These are phyloP conservation scores for Penicillium alfredii DNA, from an alignment of 495 filamentous ascomycete species.

Conservation along the genomic window DNA sequence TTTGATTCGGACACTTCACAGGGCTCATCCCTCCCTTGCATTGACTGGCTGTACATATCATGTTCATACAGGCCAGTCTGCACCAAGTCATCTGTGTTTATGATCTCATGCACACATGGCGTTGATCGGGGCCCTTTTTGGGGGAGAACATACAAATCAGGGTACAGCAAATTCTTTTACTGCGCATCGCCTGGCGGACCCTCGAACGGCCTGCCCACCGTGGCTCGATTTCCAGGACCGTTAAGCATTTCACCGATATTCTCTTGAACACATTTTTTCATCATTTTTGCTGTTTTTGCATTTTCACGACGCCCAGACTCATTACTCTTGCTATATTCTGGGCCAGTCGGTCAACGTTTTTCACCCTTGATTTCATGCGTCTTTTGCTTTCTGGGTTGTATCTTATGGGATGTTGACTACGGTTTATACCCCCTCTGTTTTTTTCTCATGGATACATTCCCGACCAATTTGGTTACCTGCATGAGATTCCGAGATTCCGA, in stretches of 20 bases:
- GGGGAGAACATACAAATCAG: too few relatives aligned
- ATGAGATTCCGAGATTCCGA: conserved; percentile 8
- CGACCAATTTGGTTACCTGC: conserved; percentile 1
- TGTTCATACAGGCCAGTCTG: conserved; percentile 2
- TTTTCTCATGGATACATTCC: conserved; percentile 28
- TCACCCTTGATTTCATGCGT: conserved; percentile 13
- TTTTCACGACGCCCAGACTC: too few relatives aligned
- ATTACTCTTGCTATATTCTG: too few relatives aligned
- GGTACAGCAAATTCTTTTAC: too few relatives aligned
- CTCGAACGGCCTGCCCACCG: too few relatives aligned
- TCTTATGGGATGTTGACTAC: conserved; percentile 27
- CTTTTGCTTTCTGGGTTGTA: conserved; percentile 19
- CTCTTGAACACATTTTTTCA: too few relatives aligned
- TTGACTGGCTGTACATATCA: conserved; percentile 18
- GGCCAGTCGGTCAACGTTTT: too few relatives aligned
- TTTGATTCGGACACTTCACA: conserved; percentile 2
- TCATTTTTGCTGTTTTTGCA: too few relatives aligned
- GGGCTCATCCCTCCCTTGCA: conserved; percentile 4
- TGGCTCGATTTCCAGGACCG: too few relatives aligned
- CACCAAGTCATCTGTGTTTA: neutral
- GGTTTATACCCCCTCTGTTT: conserved; percentile 33
- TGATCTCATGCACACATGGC: neutral
- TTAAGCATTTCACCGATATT: too few relatives aligned
- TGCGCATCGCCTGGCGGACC: too few relatives aligned
- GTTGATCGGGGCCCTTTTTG: too few relatives aligned